Evolutionary conservation across 1,284 basidiomycete genomes (phyloP), one percentile per base, ranked within the genome.

Genomic region (Cryptococcus hybrid): DNA sequence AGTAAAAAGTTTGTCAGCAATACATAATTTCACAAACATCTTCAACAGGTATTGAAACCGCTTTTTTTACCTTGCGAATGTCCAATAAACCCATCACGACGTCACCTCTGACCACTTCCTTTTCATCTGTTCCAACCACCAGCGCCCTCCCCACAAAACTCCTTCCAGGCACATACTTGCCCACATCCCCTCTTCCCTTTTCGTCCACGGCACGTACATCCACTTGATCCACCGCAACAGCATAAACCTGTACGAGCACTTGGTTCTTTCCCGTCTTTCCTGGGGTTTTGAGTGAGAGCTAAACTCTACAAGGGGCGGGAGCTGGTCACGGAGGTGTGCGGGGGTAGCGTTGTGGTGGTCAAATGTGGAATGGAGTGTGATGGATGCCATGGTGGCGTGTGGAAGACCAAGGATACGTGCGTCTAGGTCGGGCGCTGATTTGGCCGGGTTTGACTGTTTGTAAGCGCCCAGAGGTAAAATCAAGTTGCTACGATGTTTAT

Each of bases 191-290:
- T 60, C 69, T 57, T 51, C 58, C 71, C 63, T 82, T 82, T 30
- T 81, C 78, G 40, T 81, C 81, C 7, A 85, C 84, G 35, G 87
- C 81, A 49, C 86, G 77, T 30, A 82, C 82, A 77, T 93, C 90
- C 4, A 87, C 76, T 11, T 82, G 81, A 69, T 93, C 90, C 45
- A 93, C 73, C 2, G 85, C 90, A 0, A 90, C 89, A 7, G 88
- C 89, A 80, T 88, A 90, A 1, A 94, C 87, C 68, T 92, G 90
- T 7, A 94, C 85, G 12, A 94, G 79, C 4, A 92, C 82, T 60
- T 88, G 83, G 30, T 81, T 79, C 52, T 83, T 80, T 0, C 85
- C 82, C 2, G 92, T 84, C 68, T 87, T 85, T 6, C 12, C 13
- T 0, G 91, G 91, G 91, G 89, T 38, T 83, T 72, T n/a, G 88